A percentile compares a stretch with the other conserved stretches of the same genome.
Conservation (phyloP, 768 basidiomycete species). For the Phaeolepiota aurea region DNA sequence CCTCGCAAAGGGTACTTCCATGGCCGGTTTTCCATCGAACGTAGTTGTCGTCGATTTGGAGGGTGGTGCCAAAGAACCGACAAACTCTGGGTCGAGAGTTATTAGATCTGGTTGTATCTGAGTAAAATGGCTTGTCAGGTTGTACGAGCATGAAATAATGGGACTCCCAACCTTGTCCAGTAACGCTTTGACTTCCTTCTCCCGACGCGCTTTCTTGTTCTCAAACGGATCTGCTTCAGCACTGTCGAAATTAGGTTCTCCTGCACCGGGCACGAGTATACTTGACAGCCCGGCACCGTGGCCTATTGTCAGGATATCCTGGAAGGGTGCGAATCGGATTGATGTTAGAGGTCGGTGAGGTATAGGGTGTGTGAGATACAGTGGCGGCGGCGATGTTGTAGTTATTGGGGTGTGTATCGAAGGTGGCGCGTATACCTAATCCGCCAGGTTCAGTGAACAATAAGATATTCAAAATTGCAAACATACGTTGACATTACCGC, state of each 20-base stretch:
- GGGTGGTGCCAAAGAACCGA: conserved; percentile 60
- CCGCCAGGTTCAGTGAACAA: conserved; percentile 3
- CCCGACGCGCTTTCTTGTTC: conserved; percentile 67
- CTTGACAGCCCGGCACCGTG: conserved; percentile 75
- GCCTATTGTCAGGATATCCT: conserved; percentile 76
- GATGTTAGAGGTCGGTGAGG: conserved; percentile 71
- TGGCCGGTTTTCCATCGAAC: conserved; percentile 28
- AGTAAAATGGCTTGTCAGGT: background rate
- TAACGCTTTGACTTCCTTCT: conserved; percentile 84
- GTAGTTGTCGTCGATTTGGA: conserved; percentile 46
- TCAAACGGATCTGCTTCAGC: conserved; percentile 94
- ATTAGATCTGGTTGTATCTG: conserved; percentile 90
- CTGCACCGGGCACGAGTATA: conserved; percentile 84
- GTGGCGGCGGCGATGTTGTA: conserved; percentile 51
- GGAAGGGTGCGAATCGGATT: conserved; percentile 82
- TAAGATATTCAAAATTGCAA: background rate
- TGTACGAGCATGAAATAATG: conserved; percentile 15
- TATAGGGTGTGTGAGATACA: conserved; percentile 86
- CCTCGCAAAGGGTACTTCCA: conserved; percentile 56
- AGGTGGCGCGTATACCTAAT: conserved; percentile 66
- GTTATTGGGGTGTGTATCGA: conserved; percentile 51
- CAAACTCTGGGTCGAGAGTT: conserved; percentile 67
- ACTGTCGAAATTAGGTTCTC: conserved; percentile 94
- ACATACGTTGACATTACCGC: conserved; percentile 77
- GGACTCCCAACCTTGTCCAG: conserved; percentile 91